Evolutionary conservation across 176 grass and related monocot genomes (phyloP).

Genomic region (Oryza longistaminata): DNA sequence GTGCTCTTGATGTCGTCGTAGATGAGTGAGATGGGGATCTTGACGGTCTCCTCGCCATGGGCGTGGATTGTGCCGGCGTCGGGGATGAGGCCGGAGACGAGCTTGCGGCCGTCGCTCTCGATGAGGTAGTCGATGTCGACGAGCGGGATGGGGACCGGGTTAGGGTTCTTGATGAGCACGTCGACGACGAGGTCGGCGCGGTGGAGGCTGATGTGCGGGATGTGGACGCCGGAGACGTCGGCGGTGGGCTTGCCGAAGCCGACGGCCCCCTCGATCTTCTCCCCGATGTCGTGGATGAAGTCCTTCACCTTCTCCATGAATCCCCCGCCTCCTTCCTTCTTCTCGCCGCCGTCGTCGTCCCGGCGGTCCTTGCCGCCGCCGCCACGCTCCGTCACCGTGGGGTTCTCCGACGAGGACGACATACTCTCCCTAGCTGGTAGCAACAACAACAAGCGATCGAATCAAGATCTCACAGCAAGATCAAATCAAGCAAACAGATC

Average conservation of each 20-base stretch:
- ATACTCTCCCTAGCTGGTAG: slow-evolving; percentile 1
- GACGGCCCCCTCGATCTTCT: slow-evolving; percentile 88
- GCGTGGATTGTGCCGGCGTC: slow-evolving; percentile 93
- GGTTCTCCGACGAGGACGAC: slow-evolving; percentile 59
- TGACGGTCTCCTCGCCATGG: slow-evolving; percentile 84
- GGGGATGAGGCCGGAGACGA: slow-evolving; percentile 88
- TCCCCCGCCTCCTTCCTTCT: slow-evolving; percentile 42
- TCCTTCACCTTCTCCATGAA: slow-evolving; percentile 93
- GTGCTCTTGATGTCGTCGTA: slow-evolving; percentile 84
- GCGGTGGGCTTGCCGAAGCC: slow-evolving; percentile 91
- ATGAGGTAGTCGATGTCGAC: slow-evolving; percentile 97
- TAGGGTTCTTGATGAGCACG: slow-evolving; percentile 89
- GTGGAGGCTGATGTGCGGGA: slow-evolving; percentile 79
- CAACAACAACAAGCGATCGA: background rate
- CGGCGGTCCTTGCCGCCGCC: slow-evolving; percentile 29
- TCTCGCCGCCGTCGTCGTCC: slow-evolving; percentile 11
- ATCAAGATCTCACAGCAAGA: background rate
- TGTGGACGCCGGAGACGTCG: slow-evolving; percentile 75
- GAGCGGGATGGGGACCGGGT: slow-evolving; percentile 90
- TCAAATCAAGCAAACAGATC: background rate
- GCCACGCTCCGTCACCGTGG: slow-evolving; percentile 42
- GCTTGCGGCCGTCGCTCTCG: slow-evolving; percentile 90
- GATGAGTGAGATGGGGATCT: slow-evolving; percentile 76
- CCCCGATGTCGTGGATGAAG: slow-evolving; percentile 94
- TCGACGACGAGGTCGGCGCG: slow-evolving; percentile 88